Base-by-base conservation (phyloP, 352 stramenopile species). In the Phytophthora hybrid region DNA sequence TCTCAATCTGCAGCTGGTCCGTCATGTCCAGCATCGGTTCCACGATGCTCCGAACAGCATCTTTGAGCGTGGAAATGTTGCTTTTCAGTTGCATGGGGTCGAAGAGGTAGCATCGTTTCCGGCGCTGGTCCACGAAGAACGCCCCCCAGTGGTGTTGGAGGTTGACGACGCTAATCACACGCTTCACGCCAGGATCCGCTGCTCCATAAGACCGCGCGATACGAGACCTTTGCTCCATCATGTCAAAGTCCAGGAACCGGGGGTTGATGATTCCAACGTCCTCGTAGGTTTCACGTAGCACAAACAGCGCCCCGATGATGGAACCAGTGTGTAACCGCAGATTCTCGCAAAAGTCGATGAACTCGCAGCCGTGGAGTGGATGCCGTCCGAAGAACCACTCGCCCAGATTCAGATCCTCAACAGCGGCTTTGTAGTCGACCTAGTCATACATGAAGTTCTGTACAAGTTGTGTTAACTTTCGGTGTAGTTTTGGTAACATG, bases 291-390 rank as follows among this genome's bases (percentile, higher is more conserved):
- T 59, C 41, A 7, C 14, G 32, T 6, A 70, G 29, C 39, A 58
- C 57, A 9, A 70, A 58, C 0, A 70, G 44, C 9, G 2, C 63
- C 14, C 63, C 63, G 19, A 70, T 63, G 10, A 63, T 58, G 1
- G 63, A 63, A 1, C 63, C 44, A 19, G 63, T 41, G 31, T 63
- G 53, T 4, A 63, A 31, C 39, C 63, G 63, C 6, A 63, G 3
- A 21, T 70, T 70, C 18, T 70, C 63, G 10, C 54, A 41, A 19
- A 63, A 62, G 21, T 63, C 41, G 2, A 70, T 41, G 29, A 63
- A 69, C n/a, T 70, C 63, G 9, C 7, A 23, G 4, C 63, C 63
- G 31, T 21, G 56, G 16, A 63, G 63, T 14, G 14, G 16, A 58
- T 63, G 53, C 31, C 19, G 49, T 10, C 54, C 54, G 5, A 63